These are phyloP conservation scores for Westerdykella ornata DNA, from an alignment of 2,329 filamentous ascomycete species.

Conservation along the genomic window DNA sequence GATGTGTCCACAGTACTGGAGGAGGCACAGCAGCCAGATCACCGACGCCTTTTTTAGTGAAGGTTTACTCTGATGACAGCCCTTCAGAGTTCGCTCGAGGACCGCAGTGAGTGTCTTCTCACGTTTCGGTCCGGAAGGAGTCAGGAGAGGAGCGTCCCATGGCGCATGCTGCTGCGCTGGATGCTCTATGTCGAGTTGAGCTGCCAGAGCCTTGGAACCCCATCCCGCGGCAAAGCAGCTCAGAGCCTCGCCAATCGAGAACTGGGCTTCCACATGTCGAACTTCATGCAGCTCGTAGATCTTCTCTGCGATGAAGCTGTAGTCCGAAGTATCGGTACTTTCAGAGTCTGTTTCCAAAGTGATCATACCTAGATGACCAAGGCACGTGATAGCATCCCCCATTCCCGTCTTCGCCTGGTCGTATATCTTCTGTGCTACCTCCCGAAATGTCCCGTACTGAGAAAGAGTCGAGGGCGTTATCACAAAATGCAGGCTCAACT, in stretches of 20 bases:
- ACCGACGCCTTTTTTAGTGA: constrained; percentile 84
- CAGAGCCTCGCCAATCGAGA: constrained; percentile 82
- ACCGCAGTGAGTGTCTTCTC: constrained; percentile 47
- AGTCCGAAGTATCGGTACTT: constrained; percentile 22
- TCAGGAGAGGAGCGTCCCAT: constrained; percentile 25
- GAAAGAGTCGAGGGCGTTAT: constrained; percentile 41
- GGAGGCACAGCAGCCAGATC: constrained; percentile 87
- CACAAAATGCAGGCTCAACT: constrained; percentile 55
- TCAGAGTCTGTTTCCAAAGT: constrained; percentile 39
- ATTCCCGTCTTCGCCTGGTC: constrained; percentile 70
- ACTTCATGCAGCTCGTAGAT: constrained; percentile 76
- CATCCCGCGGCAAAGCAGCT: constrained; percentile 72
- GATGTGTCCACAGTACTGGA: constrained; percentile 84
- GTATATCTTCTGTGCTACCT: constrained; percentile 57
- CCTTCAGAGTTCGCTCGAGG: constrained; percentile 65
- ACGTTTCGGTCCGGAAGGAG: constrained; percentile 29
- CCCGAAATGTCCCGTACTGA: constrained; percentile 33
- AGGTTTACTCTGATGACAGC: constrained; percentile 80
- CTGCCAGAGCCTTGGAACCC: constrained; percentile 70
- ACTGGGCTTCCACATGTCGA: constrained; percentile 80
- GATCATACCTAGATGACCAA: constrained; percentile 69
- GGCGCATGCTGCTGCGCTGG: constrained; percentile 33
- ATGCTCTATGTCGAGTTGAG: constrained; percentile 67
- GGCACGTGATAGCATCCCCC: constrained; percentile 70
- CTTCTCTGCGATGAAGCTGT: constrained; percentile 56